Evolutionary conservation across 2,329 filamentous ascomycete species (phyloP), one percentile per base, ranked within the genome.

Genomic region (Pezicula neosporulosa): DNA sequence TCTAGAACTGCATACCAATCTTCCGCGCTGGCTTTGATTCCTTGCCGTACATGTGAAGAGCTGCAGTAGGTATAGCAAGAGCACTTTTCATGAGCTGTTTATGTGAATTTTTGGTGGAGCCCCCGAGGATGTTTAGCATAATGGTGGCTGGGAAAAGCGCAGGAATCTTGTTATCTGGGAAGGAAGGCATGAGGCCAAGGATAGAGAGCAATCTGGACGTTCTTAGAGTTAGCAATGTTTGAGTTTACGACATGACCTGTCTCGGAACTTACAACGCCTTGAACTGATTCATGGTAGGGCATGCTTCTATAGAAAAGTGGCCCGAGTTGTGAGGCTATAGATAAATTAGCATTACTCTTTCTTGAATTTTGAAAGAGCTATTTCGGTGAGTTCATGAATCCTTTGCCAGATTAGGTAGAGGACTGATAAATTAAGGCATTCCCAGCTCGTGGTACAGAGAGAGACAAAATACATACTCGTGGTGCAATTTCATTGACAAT

Each of bases 271-370:
- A 24, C 24, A 24, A 24, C 24, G 24, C 24, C 24, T 94, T 90
- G 71, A 90, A 99, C 70, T 99, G 94, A 1, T 91, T 96, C 73
- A 86, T 78, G 54, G 93, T 82, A 0, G 86, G 85, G 45, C 94
- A 90, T 4, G 90, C 89, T 73, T 99, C 93, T 58, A 97, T 97
- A 3, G 89, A 96, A 71, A 92, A 93, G 71, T 97, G 94, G 0
- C 94, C 94, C 0, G 90, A 95, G 73, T 97, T 97, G 72, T 97
- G 92, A 47, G 83, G 81, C 37, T 39, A 16, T 39, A 18, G n/a
- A 16, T 15, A 16, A 39, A 16, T 21, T 37, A 90, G 79, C 12
- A 89, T 90, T 0, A 90, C 90, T 56, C 95, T 87, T 71, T 96
- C 91, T 69, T 44, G 39, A 16, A 54, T n/a, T 3, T 9, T 16